Evolutionary conservation across 73 alveolate species (phyloP).

Genomic region (Tetrahymena elliotti): DNA sequence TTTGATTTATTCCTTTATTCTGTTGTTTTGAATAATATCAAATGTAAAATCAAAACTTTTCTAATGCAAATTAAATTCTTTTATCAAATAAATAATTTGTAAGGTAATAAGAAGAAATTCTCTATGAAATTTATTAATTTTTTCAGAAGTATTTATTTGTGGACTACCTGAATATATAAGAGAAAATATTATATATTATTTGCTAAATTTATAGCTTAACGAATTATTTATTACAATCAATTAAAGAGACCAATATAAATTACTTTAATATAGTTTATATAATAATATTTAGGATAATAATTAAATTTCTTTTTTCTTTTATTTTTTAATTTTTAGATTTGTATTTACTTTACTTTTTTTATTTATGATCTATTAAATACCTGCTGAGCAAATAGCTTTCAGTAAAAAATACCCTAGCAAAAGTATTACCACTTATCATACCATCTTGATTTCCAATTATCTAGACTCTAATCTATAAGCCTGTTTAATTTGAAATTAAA

Average conservation of each 20-base stretch:
- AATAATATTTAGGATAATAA: no score
- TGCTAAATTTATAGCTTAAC: no score
- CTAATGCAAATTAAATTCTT: not conserved
- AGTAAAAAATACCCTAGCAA: slow-evolving; percentile 30
- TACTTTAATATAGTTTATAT: no score
- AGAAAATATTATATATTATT: not conserved
- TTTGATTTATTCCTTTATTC: not conserved
- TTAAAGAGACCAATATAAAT: no score
- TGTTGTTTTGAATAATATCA: not conserved
- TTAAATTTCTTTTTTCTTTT: no score
- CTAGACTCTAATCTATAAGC: slow-evolving; percentile 19
- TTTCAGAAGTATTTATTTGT: not conserved
- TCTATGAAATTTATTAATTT: not conserved
- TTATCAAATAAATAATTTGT: not conserved
- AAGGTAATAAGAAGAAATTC: not conserved
- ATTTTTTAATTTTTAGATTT: not conserved
- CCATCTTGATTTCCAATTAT: slow-evolving; percentile 47
- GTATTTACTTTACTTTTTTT: not conserved
- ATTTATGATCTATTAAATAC: not conserved
- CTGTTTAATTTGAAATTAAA: not conserved
- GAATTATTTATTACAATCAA: no score
- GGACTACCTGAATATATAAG: not conserved
- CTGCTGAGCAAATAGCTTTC: not conserved
- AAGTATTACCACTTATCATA: slow-evolving; percentile 35
- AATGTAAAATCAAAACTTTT: not conserved